Base-by-base conservation (phyloP, 2,329 filamentous ascomycete species). In the Phyllosticta capitalensis region DNA sequence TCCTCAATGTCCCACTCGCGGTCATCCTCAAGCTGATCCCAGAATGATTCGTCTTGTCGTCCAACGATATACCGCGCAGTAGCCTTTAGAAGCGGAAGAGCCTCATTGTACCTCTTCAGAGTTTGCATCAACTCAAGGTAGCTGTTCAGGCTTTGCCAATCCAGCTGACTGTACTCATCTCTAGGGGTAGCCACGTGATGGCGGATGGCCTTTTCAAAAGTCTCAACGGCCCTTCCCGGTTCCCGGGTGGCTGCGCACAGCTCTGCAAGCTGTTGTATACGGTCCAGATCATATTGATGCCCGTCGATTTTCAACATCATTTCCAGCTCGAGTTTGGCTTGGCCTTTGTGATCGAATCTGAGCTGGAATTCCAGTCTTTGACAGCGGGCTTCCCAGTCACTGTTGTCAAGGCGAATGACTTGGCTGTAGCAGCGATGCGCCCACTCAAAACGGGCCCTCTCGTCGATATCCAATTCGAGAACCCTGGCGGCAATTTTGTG, bases 1-100 rank as follows among this genome's bases (percentile, higher is more conserved):
- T 90, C 83, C 52, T 86, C 81, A 5, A 82, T 74, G 70, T 99
- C 94, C 84, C 91, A 99, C 74, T 99, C 94, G 60, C 91, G 82
- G 70, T 96, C 91, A 69, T 96, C 90, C 5, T 83, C 78, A 28
- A 81, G 77, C 64, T 79, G 70, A 61, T 95, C 87, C 94, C 94
- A 99, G 67, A 85, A 90, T 0, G 68, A 72, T 70, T 99, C 92
- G 4, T 81, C 76, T 38, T 80, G 76, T 54, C 94, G 85, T 9
- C 89, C 89, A 48, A 96, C 78, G 58, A 96, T 79, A 90, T 91
- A 96, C 60, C 95, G 81, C 21, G 88, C 83, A 17, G 96, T 73
- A 1, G 79, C 78, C 69, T 89, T 94, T 12, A 95, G 78, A 63
- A 87, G 83, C 26, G 73, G 72, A 2, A 95, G 81, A 2, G 88